Conservation (phyloP, 495 filamentous ascomycete species). For the Pyronema domesticum region DNA sequence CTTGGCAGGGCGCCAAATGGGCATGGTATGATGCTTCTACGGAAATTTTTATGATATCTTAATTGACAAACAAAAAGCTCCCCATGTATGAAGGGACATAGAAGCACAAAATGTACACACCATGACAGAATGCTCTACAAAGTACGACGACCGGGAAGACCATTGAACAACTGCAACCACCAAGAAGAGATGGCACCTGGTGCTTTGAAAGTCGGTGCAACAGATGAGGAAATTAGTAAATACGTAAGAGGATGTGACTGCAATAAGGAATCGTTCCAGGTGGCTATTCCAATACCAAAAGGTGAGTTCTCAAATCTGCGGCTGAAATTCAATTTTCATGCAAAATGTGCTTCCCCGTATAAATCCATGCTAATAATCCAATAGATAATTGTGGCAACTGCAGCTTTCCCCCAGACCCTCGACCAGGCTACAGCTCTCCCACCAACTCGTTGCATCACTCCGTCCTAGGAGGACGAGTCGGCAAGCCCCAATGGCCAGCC, state of each 20-base stretch:
- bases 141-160: slow-evolving; percentile 24
- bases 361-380: too few species aligned
- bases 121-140: slow-evolving; percentile 22
- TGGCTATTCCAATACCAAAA: slow-evolving; percentile 3
- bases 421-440: too few species aligned
- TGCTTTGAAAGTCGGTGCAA: too few species aligned
- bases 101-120: slow-evolving; percentile 24
- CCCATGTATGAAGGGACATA: slow-evolving; percentile 22
- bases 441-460: too few species aligned
- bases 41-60: background rate
- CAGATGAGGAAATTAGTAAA: slow-evolving; percentile 3
- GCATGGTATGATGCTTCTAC: slow-evolving; percentile 1
- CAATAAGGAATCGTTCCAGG: slow-evolving; percentile 1
- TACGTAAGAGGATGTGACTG: slow-evolving; percentile 1
- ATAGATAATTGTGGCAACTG: too few species aligned
- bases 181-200: too few species aligned
- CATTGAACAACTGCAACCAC: slow-evolving; percentile 19
- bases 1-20: slow-evolving; percentile 1
- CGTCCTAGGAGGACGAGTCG: too few species aligned
- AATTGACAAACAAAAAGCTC: slow-evolving; percentile 11
- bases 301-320: background rate
- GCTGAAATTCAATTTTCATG: too few species aligned
- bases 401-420: too few species aligned
- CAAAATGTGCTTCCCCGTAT: too few species aligned
- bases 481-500: too few species aligned